Evolutionary conservation across 1,284 basidiomycete genomes (phyloP).

Genomic region (Irpex lacteus): DNA sequence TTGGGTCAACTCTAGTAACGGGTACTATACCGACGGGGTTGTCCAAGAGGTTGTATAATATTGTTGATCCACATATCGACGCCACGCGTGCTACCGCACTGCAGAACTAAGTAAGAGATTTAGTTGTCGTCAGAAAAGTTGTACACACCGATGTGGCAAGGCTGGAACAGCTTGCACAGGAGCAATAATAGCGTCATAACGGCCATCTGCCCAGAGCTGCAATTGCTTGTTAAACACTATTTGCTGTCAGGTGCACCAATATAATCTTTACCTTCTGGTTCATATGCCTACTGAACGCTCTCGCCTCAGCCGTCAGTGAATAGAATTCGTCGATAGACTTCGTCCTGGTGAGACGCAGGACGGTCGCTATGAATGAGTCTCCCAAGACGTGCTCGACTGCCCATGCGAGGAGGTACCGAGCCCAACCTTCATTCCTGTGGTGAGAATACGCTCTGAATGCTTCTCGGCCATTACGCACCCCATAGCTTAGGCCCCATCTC

Average conservation of each 20-base stretch:
- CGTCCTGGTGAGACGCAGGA: constrained; percentile 41
- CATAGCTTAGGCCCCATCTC: constrained; percentile 63
- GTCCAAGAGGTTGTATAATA: constrained; percentile 76
- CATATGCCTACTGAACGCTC: constrained; percentile 52
- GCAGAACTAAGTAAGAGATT: background rate
- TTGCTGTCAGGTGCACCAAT: background rate
- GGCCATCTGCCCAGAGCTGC: constrained; percentile 69
- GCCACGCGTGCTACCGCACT: constrained; percentile 21
- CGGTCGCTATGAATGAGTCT: constrained; percentile 53
- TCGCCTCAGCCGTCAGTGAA: constrained; percentile 44
- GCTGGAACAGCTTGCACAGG: constrained; percentile 74
- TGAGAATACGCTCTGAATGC: background rate
- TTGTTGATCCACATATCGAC: constrained; percentile 19
- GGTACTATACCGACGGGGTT: constrained; percentile 77
- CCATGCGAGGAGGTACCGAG: constrained; percentile 51
- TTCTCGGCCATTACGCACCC: constrained; percentile 28
- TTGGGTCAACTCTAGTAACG: constrained; percentile 73
- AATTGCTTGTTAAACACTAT: background rate
- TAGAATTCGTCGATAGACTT: constrained; percentile 61
- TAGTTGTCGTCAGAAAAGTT: background rate
- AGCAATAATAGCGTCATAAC: constrained; percentile 75
- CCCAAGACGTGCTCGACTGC: constrained; percentile 44
- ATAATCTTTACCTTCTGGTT: constrained; percentile 47
- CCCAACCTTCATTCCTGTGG: constrained; percentile 37
- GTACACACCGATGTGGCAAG: constrained; percentile 62